Evolutionary conservation across 1,284 basidiomycete genomes (phyloP).

Genomic region (Leccinum variabile): DNA sequence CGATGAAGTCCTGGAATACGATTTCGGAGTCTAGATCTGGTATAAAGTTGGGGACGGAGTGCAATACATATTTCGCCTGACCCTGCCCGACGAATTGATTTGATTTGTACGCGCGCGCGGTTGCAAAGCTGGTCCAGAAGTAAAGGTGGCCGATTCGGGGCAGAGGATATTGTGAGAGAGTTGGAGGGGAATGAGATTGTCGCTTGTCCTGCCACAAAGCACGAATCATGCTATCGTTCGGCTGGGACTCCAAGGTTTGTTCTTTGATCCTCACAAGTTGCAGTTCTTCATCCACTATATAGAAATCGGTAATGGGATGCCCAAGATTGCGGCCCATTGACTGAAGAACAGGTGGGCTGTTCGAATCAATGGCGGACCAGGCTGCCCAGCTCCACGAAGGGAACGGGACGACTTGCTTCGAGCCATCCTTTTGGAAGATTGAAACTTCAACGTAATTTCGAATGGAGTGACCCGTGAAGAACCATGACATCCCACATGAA

Average conservation of each 20-base stretch:
- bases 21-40: conserved; percentile 1
- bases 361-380: conserved; percentile 8
- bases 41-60: no score
- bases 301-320: conserved; percentile 10
- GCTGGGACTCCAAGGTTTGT: not conserved
- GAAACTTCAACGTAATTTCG: conserved; percentile 13
- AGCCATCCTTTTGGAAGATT: conserved; percentile 6
- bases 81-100: not conserved
- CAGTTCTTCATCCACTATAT: conserved; percentile 11
- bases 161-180: not conserved
- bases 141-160: conserved; percentile 8
- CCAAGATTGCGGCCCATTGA: accelerated
- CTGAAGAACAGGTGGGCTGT: not conserved
- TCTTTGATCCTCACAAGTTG: conserved; percentile 13
- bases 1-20: conserved; percentile 20
- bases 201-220: not conserved
- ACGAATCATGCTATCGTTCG: not conserved
- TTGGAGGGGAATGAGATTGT: not conserved
- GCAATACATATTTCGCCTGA: not conserved
- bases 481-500: conserved; percentile 17
- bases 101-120: not conserved
- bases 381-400: conserved; percentile 10
- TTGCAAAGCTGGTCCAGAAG: conserved; percentile 22
- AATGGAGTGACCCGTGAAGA: not conserved
- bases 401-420: conserved; percentile 5